These are phyloP conservation scores for Pterula multifida DNA, from an alignment of 1,284 basidiomycete genomes.

Conservation along the genomic window DNA sequence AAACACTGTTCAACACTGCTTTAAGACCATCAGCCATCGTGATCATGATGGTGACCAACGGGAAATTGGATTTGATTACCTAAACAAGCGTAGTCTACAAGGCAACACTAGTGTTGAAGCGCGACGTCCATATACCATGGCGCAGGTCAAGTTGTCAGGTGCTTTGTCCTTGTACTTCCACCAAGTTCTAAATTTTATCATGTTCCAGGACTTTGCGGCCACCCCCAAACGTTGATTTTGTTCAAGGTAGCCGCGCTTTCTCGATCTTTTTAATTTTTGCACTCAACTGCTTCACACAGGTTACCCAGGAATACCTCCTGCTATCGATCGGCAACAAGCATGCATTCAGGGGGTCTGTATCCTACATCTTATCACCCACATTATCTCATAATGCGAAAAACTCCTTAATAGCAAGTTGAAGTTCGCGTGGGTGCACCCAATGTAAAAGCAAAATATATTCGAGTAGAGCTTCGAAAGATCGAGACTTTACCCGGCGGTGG, in stretches of 20 bases:
- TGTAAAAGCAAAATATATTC: slow-evolving; percentile 84
- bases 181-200: background rate
- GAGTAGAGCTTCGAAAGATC: slow-evolving; percentile 77
- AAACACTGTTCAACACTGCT: too few species aligned
- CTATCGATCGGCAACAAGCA: slow-evolving; percentile 11
- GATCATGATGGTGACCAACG: too few species aligned
- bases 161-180: background rate
- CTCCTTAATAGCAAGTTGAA: slow-evolving; percentile 55
- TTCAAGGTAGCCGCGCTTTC: slow-evolving; percentile 45
- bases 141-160: background rate
- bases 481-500: slow-evolving; percentile 70
- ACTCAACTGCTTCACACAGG: slow-evolving; percentile 28
- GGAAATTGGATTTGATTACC: too few species aligned
- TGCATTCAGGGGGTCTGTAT: slow-evolving; percentile 26
- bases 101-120: too few species aligned
- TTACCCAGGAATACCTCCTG: slow-evolving; percentile 71
- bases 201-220: slow-evolving; percentile 56
- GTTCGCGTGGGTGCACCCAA: slow-evolving; percentile 59
- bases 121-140: background rate
- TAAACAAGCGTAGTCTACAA: too few species aligned
- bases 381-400: background rate
- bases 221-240: slow-evolving; percentile 75
- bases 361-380: background rate
- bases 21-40: too few species aligned
- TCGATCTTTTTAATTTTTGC: slow-evolving; percentile 1